A percentile compares a stretch with the other conserved stretches of the same genome.
Conservation (phyloP, 371 early-diverging fungal species). For the Batkoa obscura region DNA sequence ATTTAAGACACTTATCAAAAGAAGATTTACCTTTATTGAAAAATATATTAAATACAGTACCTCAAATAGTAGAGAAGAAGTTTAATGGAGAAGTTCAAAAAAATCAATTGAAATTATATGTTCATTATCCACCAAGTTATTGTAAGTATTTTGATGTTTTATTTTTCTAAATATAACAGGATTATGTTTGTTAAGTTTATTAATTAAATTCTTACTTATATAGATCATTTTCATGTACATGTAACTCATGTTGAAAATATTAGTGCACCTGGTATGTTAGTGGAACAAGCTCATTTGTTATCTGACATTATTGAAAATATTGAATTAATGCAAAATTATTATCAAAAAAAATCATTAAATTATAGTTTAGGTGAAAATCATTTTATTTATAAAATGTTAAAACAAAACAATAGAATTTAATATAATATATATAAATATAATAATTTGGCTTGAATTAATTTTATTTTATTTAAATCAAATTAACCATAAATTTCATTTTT, state of each 20-base stretch:
- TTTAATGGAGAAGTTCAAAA: conserved; percentile 16
- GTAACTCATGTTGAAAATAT: conserved; percentile 40
- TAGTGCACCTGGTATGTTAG: conserved; percentile 27
- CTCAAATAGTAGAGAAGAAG: conserved; percentile 16
- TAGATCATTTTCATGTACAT: conserved; percentile 64
- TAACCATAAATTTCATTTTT: too few relatives aligned
- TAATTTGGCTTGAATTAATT: too few relatives aligned
- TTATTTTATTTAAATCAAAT: too few relatives aligned
- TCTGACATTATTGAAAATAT: conserved; percentile 53
- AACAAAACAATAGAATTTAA: too few relatives aligned
- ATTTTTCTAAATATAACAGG: too few relatives aligned
- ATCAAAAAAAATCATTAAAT: conserved; percentile 22
- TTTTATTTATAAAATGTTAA: conserved; percentile 12
- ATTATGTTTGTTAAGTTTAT: neutral
- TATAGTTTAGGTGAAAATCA: conserved; percentile 27
- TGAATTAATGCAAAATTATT: conserved; percentile 27
- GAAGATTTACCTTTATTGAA: conserved; percentile 42
- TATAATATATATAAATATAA: too few relatives aligned
- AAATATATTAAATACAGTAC: conserved; percentile 26
- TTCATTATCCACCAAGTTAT: conserved; percentile 77
- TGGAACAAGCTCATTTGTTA: conserved; percentile 54
- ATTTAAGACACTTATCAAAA: conserved; percentile 36
- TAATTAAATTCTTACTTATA: neutral
- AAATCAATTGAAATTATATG: conserved; percentile 41
- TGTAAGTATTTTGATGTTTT: conserved; percentile 17